Conservation (phyloP, 1,284 basidiomycete species). For the Pseudozyma sp. region DNA sequence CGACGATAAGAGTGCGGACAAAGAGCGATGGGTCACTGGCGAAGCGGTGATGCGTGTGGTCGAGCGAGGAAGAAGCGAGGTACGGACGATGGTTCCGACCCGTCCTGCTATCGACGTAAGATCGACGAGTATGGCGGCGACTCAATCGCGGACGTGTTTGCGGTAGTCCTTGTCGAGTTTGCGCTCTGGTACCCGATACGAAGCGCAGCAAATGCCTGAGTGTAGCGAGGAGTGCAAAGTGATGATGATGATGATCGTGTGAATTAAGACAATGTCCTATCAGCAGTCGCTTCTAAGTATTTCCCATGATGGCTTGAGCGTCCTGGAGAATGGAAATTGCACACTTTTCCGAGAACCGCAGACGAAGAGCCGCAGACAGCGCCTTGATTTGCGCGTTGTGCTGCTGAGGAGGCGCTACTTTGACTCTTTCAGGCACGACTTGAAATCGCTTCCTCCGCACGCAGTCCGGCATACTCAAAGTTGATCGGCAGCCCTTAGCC, state of each 20-base stretch:
- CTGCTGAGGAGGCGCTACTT: too few relatives aligned
- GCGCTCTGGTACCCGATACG: neutral
- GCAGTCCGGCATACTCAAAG: too few relatives aligned
- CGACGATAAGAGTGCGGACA: too few relatives aligned
- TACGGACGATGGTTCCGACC: constrained; percentile 29
- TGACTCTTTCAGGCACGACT: too few relatives aligned
- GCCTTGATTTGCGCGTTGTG: neutral
- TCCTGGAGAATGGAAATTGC: neutral
- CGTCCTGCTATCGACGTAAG: constrained; percentile 26
- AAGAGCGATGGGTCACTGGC: too few relatives aligned
- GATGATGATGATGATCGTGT: neutral
- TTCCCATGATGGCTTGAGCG: constrained; percentile 9
- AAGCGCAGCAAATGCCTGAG: too few relatives aligned
- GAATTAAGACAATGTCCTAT: neutral
- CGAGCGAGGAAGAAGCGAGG: constrained; percentile 17
- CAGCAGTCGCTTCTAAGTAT: neutral
- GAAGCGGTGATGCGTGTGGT: neutral
- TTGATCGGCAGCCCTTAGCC: too few relatives aligned
- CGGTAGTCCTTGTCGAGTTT: neutral
- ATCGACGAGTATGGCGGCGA: constrained; percentile 39
- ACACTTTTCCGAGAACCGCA: neutral
- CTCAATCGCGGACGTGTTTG: neutral
- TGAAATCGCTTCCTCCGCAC: too few relatives aligned
- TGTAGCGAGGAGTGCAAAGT: neutral
- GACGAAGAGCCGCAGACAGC: neutral